phyloP scores from a whole-genome alignment of 106 monocot species.

The Dioscorea alata region DNA sequence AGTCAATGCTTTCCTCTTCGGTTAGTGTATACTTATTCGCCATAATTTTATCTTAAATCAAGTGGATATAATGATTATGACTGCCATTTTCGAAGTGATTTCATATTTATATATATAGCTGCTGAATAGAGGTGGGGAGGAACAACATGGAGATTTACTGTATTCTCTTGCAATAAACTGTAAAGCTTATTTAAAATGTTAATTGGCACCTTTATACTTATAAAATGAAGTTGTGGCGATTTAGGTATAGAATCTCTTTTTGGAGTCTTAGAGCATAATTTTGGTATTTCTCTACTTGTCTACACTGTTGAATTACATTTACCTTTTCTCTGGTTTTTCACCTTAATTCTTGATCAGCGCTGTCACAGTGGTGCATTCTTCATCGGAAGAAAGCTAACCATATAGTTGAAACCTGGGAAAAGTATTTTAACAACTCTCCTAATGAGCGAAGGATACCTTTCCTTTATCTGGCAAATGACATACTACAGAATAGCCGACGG shows the following conservation, averaged over 20 bases:
- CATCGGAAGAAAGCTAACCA: constrained; percentile 85
- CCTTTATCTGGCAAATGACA: constrained; percentile 93
- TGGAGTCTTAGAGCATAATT: background rate
- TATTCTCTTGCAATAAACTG: too few species aligned
- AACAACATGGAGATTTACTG: too few species aligned
- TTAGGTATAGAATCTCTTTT: background rate
- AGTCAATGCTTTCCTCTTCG: too few species aligned
- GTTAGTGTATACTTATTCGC: too few species aligned
- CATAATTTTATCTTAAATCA: too few species aligned
- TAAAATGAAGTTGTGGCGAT: background rate
- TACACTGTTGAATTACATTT: background rate
- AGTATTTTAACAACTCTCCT: constrained; percentile 56
- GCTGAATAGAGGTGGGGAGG: too few species aligned
- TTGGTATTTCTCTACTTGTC: too few species aligned
- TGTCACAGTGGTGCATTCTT: constrained; percentile 91
- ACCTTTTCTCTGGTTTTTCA: background rate
- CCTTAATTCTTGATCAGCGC: constrained; percentile 49
- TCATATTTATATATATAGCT: too few species aligned
- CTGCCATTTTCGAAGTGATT: too few species aligned
- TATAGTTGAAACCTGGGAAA: constrained; percentile 95
- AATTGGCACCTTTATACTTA: background rate
- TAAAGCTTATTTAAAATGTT: too few species aligned
- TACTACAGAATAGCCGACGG: constrained; percentile 89
- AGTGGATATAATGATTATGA: too few species aligned
- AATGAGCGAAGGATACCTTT: constrained; percentile 71